Evolutionary conservation across 2,329 filamentous ascomycete species (phyloP).

Genomic region (Pseudofabraea citricarpa): DNA sequence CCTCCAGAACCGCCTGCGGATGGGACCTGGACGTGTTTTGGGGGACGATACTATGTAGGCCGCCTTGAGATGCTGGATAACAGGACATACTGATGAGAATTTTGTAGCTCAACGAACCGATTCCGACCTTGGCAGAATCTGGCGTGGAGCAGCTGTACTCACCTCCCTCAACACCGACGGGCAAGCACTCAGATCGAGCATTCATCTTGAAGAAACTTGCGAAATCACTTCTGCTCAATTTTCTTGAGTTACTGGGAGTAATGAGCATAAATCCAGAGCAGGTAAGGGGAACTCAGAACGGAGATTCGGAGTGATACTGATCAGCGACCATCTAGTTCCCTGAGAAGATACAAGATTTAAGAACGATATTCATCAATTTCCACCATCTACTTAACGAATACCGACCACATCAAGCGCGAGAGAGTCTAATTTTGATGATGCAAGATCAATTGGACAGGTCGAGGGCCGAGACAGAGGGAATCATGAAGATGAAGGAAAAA

Average conservation of each 20-base stretch:
- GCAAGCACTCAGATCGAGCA: constrained; percentile 55
- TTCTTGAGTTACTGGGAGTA: constrained; percentile 75
- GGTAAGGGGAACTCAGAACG: constrained; percentile 25
- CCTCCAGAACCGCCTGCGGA: constrained; percentile 71
- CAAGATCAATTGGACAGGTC: constrained; percentile 74
- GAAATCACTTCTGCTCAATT: constrained; percentile 83
- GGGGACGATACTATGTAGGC: constrained; percentile 55
- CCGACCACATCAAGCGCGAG: constrained; percentile 84
- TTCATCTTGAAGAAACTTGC: constrained; percentile 71
- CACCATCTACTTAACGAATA: constrained; percentile 94
- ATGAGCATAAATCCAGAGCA: constrained; percentile 61
- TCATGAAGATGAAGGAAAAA: constrained; percentile 63
- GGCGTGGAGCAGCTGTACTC: constrained; percentile 66
- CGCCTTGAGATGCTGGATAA: background rate
- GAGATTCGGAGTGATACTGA: constrained; percentile 11
- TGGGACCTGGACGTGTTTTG: constrained; percentile 72
- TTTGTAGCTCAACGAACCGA: constrained; percentile 50
- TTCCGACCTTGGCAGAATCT: constrained; percentile 64
- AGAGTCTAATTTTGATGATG: constrained; percentile 83
- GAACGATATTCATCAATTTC: constrained; percentile 82
- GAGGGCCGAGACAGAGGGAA: constrained; percentile 66
- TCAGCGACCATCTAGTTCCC: constrained; percentile 42
- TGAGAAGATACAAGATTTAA: constrained; percentile 72
- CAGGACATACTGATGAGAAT: constrained; percentile 10
- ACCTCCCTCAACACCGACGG: constrained; percentile 20